These are phyloP conservation scores for Candida cerambycidarum DNA, from an alignment of 805 yeast species.

Conservation along the genomic window DNA sequence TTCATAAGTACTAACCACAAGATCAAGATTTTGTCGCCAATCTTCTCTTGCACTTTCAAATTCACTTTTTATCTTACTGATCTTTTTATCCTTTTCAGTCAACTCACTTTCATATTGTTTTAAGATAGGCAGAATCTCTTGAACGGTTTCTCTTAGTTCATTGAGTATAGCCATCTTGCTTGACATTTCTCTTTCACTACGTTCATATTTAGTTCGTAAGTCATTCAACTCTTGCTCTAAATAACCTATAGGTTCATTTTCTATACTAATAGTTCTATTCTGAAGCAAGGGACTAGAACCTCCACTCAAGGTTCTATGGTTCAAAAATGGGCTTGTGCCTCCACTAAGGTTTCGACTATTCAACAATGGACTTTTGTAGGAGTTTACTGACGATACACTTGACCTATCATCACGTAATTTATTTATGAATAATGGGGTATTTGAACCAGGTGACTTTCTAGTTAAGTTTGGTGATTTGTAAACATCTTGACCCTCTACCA, in stretches of 20 bases:
- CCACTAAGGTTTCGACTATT: background rate
- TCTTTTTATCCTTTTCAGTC: constrained; percentile 44
- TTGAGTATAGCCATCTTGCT: constrained; percentile 46
- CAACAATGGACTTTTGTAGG: constrained; percentile 2
- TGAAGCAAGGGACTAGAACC: background rate
- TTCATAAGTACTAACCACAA: constrained; percentile 53
- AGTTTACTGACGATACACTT: constrained; percentile 12
- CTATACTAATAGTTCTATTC: background rate
- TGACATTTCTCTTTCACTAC: constrained; percentile 29
- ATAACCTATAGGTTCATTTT: background rate
- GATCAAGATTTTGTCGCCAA: constrained; percentile 56
- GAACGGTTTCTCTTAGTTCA: constrained; percentile 49
- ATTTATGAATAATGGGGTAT: background rate
- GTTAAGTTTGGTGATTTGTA: background rate
- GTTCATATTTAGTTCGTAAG: constrained; percentile 24
- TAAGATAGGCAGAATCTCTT: constrained; percentile 47
- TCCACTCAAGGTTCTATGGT: background rate
- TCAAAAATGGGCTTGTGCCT: constrained; percentile 9
- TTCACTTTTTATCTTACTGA: constrained; percentile 45
- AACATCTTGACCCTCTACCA: no score
- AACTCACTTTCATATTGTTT: constrained; percentile 47
- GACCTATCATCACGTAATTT: constrained; percentile 8
- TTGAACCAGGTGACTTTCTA: background rate
- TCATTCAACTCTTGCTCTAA: constrained; percentile 17
- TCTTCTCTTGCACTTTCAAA: constrained; percentile 58